phyloP scores from a whole-genome alignment of 2,329 filamentous ascomycete species.

The Pseudocercospora vitis region DNA sequence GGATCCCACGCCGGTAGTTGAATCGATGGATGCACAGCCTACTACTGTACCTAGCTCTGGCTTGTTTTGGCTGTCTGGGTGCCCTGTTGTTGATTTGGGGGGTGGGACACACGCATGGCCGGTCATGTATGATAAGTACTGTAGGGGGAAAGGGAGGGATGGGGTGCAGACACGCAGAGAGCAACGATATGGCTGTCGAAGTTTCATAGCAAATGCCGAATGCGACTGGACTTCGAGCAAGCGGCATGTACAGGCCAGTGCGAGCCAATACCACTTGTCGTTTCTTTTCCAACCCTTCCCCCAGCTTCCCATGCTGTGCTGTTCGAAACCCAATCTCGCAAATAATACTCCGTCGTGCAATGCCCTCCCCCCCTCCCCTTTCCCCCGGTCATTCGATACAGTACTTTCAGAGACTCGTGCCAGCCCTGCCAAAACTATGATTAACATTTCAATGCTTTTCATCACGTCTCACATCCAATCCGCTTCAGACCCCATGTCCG shows the following conservation, averaged over 20 bases:
- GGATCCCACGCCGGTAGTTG: neutral
- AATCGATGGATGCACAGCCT: too few species aligned
- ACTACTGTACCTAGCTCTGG: neutral
- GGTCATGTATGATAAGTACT: neutral
- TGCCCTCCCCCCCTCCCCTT: too few species aligned
- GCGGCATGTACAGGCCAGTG: neutral
- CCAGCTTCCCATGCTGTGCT: neutral
- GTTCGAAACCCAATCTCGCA: slow-evolving; percentile 3
- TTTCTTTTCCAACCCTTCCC: neutral
- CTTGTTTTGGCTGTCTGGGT: too few species aligned
- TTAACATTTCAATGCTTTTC: neutral
- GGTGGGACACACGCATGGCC: neutral
- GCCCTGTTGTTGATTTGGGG: too few species aligned
- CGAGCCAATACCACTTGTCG: too few species aligned
- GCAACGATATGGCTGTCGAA: too few species aligned
- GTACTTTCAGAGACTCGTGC: neutral
- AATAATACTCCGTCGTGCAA: too few species aligned
- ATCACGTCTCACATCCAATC: too few species aligned
- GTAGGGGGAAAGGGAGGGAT: neutral
- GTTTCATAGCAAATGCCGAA: slow-evolving; percentile 1
- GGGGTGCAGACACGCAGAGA: neutral
- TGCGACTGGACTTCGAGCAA: neutral
- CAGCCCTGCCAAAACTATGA: neutral
- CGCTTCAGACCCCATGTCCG: too few species aligned
- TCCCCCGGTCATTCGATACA: neutral